These are phyloP conservation scores for Aspergillus bertholletiae DNA, from an alignment of 495 filamentous ascomycete genomes.

Conservation along the genomic window DNA sequence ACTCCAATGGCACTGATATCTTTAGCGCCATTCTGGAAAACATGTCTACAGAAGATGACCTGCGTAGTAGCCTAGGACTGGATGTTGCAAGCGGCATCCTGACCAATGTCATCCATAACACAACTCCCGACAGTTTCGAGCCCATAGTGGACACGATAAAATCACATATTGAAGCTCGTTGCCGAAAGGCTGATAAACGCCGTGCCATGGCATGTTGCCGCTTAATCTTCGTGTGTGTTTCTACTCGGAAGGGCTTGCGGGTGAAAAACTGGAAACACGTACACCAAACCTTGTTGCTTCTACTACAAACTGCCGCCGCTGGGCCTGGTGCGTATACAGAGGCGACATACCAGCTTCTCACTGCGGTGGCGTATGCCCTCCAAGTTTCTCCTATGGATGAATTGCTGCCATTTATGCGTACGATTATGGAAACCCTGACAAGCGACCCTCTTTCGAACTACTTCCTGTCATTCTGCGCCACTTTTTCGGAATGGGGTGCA, in stretches of 20 bases:
- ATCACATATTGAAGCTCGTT: slow-evolving; percentile 41
- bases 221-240: slow-evolving; percentile 62
- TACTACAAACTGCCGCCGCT: slow-evolving; percentile 45
- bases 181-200: slow-evolving; percentile 26
- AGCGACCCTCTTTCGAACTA: slow-evolving; percentile 56
- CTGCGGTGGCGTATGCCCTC: slow-evolving; percentile 62
- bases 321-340: slow-evolving; percentile 39
- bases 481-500: slow-evolving; percentile 65
- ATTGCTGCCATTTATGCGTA: slow-evolving; percentile 62
- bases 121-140: slow-evolving; percentile 59
- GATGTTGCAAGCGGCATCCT: slow-evolving; percentile 71
- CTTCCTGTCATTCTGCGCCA: slow-evolving; percentile 82
- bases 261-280: slow-evolving; percentile 69
- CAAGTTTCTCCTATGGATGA: slow-evolving; percentile 77
- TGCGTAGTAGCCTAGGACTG: slow-evolving; percentile 42
- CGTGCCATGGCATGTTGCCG: slow-evolving; percentile 52
- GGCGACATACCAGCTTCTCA: slow-evolving; percentile 56
- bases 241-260: slow-evolving; percentile 74
- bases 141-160: slow-evolving; percentile 58
- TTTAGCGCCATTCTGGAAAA: slow-evolving; percentile 57
- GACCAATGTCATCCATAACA: slow-evolving; percentile 77
- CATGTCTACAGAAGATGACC: slow-evolving; percentile 47
- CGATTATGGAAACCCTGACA: slow-evolving; percentile 60
- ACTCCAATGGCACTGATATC: slow-evolving; percentile 75
- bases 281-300: slow-evolving; percentile 51